Conservation (phyloP, 2,329 filamentous ascomycete species). For the Fusarium sp. region DNA sequence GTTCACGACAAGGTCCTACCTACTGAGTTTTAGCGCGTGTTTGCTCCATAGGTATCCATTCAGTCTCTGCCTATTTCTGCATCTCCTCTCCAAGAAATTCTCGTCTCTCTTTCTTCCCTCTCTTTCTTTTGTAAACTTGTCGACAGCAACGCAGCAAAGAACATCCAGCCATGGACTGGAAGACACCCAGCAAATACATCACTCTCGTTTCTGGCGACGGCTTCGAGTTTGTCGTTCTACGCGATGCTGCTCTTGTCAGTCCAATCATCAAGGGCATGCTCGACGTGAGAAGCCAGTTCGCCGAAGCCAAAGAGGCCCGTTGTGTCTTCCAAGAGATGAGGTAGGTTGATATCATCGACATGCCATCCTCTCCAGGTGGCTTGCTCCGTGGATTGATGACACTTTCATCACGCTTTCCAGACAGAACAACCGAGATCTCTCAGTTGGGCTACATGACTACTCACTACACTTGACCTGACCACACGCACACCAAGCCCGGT, state of each 20-base stretch:
- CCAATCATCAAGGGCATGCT: slow-evolving; percentile 80
- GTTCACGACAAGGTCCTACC: neutral
- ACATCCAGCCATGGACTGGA: slow-evolving; percentile 35
- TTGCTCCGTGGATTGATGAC: slow-evolving; percentile 50
- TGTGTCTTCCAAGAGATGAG: slow-evolving; percentile 79
- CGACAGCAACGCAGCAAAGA: neutral
- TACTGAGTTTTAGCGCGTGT: neutral
- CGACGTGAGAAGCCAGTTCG: slow-evolving; percentile 74
- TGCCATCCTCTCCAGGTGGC: slow-evolving; percentile 19
- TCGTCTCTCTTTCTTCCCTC: neutral
- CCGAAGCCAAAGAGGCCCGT: slow-evolving; percentile 71
- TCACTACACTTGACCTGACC: slow-evolving; percentile 74
- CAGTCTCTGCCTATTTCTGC: slow-evolving; percentile 15
- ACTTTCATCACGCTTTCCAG: slow-evolving; percentile 57
- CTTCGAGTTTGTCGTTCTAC: slow-evolving; percentile 79
- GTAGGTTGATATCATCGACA: slow-evolving; percentile 54
- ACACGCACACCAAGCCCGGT: slow-evolving; percentile 26
- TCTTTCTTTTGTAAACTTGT: slow-evolving; percentile 7
- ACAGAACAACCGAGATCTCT: slow-evolving; percentile 54
- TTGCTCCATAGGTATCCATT: slow-evolving; percentile 18
- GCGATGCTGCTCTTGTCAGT: slow-evolving; percentile 76
- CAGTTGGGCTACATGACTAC: slow-evolving; percentile 60
- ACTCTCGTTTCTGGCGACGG: slow-evolving; percentile 81
- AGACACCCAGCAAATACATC: slow-evolving; percentile 70
- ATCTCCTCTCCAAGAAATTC: slow-evolving; percentile 8